Evolutionary conservation across 306 rosid genomes (phyloP).

Genomic region (Argentina anserina): DNA sequence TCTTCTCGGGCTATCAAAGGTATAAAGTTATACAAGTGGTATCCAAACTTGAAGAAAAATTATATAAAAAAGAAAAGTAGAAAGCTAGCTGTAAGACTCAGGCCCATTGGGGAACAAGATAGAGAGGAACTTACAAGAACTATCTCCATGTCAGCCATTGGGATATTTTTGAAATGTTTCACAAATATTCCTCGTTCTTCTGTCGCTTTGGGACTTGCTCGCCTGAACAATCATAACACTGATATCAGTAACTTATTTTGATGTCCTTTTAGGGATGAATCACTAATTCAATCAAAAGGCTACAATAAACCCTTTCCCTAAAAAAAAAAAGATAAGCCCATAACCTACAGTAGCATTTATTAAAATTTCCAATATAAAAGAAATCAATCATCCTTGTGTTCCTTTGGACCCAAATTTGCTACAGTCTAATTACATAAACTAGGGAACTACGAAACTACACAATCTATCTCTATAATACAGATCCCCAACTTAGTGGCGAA

Average conservation of each 20-base stretch:
- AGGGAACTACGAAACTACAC: not conserved
- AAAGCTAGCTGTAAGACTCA: not conserved
- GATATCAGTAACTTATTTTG: conserved; percentile 26
- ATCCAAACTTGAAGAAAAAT: not conserved
- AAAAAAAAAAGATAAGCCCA: not conserved
- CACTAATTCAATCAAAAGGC: not conserved
- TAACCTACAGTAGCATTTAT: conserved; percentile 1
- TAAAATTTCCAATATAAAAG: not conserved
- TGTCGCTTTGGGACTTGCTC: conserved; percentile 44
- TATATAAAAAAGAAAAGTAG: not conserved
- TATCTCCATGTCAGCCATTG: conserved; percentile 98
- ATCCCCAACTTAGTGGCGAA: not conserved
- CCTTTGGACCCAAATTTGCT: not conserved
- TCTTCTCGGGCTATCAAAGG: conserved; percentile 85
- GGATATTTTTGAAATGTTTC: conserved; percentile 86
- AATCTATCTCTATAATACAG: not conserved
- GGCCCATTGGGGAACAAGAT: not conserved
- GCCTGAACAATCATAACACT: conserved; percentile 53
- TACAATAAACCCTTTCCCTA: not conserved
- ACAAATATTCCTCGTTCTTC: conserved; percentile 72
- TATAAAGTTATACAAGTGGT: conserved; percentile 22
- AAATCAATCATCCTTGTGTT: not conserved
- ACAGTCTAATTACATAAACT: not conserved
- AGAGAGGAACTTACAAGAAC: conserved; percentile 63
- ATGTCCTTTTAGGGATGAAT: not conserved